phyloP scores from a whole-genome alignment of 345 rosid genomes.

The Corymbia maculata region DNA sequence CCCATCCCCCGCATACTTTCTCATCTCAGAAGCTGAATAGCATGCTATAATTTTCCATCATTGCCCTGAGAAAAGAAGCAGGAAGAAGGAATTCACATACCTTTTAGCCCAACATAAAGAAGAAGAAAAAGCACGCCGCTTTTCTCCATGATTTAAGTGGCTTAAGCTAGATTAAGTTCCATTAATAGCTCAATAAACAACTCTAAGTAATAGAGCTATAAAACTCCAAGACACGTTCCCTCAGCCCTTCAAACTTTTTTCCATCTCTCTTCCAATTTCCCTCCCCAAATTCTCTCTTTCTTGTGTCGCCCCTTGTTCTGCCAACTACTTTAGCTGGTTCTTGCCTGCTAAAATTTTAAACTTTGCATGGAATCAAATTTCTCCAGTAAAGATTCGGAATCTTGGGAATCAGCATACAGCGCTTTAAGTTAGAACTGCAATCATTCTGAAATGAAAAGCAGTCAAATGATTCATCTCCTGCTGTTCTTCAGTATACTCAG shows the following conservation, averaged over 20 bases:
- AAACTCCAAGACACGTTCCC: background rate
- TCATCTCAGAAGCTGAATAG: slow-evolving; percentile 12
- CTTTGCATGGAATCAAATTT: slow-evolving; percentile 5
- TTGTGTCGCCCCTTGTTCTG: background rate
- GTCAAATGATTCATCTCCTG: slow-evolving; percentile 9
- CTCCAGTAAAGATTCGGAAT: background rate
- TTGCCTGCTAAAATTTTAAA: background rate
- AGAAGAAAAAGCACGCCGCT: background rate
- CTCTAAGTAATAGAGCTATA: background rate
- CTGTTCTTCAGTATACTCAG: slow-evolving; percentile 9
- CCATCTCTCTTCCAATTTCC: background rate
- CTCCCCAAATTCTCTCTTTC: background rate
- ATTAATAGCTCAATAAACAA: background rate
- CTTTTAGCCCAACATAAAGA: slow-evolving; percentile 3
- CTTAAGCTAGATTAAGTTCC: background rate
- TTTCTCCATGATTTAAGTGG: background rate
- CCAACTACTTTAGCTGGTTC: background rate
- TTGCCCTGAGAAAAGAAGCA: slow-evolving; percentile 5
- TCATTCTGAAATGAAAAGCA: slow-evolving; percentile 18
- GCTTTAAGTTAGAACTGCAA: background rate
- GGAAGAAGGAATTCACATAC: background rate
- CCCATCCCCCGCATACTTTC: slow-evolving; percentile 21
- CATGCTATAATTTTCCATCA: slow-evolving; percentile 16
- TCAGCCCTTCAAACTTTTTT: background rate
- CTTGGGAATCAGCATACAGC: background rate